phyloP scores from a whole-genome alignment of 495 filamentous ascomycete species.

The Penicillium verhagenii region DNA sequence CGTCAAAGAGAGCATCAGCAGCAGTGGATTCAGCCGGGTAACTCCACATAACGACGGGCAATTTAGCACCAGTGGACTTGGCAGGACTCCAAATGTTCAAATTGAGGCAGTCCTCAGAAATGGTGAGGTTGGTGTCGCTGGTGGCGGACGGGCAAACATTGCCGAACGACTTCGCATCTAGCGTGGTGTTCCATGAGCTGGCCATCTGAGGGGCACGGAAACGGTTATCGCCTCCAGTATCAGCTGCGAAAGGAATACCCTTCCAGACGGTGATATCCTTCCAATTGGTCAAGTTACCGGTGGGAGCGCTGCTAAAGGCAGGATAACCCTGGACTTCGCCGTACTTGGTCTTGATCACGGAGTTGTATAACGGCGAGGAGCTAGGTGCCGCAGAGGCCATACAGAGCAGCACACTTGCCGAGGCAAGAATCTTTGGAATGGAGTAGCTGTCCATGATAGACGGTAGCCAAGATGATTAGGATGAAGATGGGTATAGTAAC shows the following conservation, averaged over 20 bases:
- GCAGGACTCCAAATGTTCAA: constrained; percentile 22
- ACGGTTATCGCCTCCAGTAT: neutral
- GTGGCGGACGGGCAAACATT: neutral
- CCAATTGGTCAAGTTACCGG: constrained; percentile 2
- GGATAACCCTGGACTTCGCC: neutral
- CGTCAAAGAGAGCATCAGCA: constrained; percentile 25
- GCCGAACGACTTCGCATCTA: neutral
- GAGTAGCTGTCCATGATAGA: neutral
- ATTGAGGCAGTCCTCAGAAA: constrained; percentile 30
- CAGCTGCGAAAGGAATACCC: constrained; percentile 1
- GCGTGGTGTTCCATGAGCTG: neutral
- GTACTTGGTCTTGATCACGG: neutral
- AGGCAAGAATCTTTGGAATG: neutral
- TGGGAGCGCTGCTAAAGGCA: neutral
- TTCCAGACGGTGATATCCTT: constrained; percentile 5
- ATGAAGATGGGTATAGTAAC: neutral
- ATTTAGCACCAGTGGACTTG: neutral
- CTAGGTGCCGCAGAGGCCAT: neutral
- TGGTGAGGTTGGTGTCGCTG: constrained; percentile 3
- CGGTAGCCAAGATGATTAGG: neutral
- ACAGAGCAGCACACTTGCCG: neutral
- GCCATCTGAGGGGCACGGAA: neutral
- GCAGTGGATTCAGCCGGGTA: constrained; percentile 25
- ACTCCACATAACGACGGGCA: constrained; percentile 29
- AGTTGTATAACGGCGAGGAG: neutral